phyloP scores from a whole-genome alignment of 1,284 basidiomycete species.

The Moesziomyces parantarcticus region DNA sequence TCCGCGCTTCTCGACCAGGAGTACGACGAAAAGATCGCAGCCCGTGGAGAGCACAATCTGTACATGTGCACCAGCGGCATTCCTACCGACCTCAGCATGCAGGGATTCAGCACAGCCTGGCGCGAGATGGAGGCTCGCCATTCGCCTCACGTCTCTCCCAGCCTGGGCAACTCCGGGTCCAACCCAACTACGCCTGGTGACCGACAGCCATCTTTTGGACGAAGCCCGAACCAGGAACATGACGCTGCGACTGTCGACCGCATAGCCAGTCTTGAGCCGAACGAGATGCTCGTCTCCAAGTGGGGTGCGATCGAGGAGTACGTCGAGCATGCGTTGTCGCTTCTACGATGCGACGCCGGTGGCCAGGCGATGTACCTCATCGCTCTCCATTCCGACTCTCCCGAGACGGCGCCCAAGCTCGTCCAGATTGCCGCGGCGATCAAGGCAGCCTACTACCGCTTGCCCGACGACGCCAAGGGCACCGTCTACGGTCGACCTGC shows the following conservation, averaged over 20 bases:
- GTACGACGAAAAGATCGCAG: constrained; percentile 69
- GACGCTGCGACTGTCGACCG: constrained; percentile 9
- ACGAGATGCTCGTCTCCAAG: constrained; percentile 77
- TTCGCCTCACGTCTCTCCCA: not conserved
- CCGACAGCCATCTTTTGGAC: not conserved
- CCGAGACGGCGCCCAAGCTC: constrained; percentile 78
- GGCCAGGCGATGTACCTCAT: constrained; percentile 76
- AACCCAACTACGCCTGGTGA: not conserved
- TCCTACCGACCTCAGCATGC: constrained; percentile 33
- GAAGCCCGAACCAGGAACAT: not conserved
- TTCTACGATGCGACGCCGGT: constrained; percentile 73
- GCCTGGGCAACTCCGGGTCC: not conserved
- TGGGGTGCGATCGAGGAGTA: constrained; percentile 77
- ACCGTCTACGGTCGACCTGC: constrained; percentile 22
- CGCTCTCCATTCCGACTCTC: constrained; percentile 76
- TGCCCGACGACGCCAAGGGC: constrained; percentile 69
- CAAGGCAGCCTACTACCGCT: constrained; percentile 76
- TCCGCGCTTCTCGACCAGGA: constrained; percentile 80
- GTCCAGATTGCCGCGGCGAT: constrained; percentile 81
- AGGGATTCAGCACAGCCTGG: constrained; percentile 22
- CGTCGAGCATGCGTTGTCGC: constrained; percentile 75
- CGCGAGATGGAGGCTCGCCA: constrained; percentile 28
- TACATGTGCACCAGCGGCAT: constrained; percentile 40
- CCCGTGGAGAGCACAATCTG: constrained; percentile 31
- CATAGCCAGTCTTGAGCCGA: constrained; percentile 66